Evolutionary conservation across 441 rosid species (phyloP), one percentile per base, ranked within the genome.

Genomic region (Biscutella laevigata): DNA sequence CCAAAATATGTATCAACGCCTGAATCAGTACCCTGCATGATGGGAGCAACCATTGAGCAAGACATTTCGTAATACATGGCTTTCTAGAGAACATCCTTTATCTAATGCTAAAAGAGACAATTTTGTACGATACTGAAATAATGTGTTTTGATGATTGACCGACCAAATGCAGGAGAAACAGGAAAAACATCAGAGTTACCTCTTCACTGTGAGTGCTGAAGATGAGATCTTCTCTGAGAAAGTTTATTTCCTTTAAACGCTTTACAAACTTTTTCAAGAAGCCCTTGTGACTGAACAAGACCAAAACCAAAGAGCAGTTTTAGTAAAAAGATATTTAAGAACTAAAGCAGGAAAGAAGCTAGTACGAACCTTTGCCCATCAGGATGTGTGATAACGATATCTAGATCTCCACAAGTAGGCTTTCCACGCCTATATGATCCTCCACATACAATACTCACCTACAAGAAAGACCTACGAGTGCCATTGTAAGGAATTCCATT

Each of bases 391-490:
- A 88, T 74, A 35, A 92, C 71, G 25, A 92, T 68, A 62, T 92
- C 96, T 61, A 92, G 46, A 71, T 92, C 96, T 48, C 98, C 96
- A 64, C 96, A 88, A 39, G 89, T 80, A 66, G 91, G 71, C 66
- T 86, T 92, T 59, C 98, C 98, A 48, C 95, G 95, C 69, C 96
- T 86, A 46, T 79, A 92, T 60, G 98, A 92, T 69, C 96, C 98
- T 61, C 96, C 96, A 46, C 98, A 92, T 34, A 83, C 58, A 70
- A 88, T 74, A 52, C 46, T 9, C 61, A 80, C 89, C 98, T 88
- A 53, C 63, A 73, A 53, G 35, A 64, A 41, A 71, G 21, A 44
- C n/a, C 13, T 9, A 7, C 14, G 0, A 9, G 43, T 40, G 14
- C 4, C 53, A 28, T 48, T 25, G 21, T 43, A 6, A 43, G 32